Percentiles rank a stretch among this genome's conserved stretches.
phyloP scores from a whole-genome alignment of 225 moss, liverwort and hornwort genomes.

The Ulota crispa region DNA sequence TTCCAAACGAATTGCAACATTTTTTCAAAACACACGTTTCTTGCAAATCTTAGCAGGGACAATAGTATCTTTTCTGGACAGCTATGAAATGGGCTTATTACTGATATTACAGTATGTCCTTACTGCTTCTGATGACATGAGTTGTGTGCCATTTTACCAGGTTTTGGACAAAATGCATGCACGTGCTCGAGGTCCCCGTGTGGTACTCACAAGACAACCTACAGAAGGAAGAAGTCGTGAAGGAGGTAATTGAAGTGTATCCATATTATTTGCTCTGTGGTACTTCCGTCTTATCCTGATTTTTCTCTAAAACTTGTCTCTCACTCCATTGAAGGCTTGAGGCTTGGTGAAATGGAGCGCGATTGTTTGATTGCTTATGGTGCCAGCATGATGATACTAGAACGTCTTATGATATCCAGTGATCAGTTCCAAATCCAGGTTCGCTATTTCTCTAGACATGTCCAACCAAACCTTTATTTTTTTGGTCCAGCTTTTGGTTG shows the following conservation, averaged over 20 bases:
- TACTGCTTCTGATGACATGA: conserved; percentile 7
- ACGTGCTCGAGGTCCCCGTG: conserved; percentile 92
- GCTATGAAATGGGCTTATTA: neutral
- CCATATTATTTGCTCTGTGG: neutral
- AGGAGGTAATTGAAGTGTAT: conserved; percentile 60
- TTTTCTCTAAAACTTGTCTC: neutral
- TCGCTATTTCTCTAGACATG: neutral
- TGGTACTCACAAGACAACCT: conserved; percentile 94
- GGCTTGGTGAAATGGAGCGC: conserved; percentile 99
- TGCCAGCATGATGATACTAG: conserved; percentile 99
- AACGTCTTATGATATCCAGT: conserved; percentile 98
- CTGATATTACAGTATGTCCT: neutral
- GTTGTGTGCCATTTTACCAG: conserved; percentile 27
- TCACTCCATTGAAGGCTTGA: conserved; percentile 56
- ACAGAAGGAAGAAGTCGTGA: conserved; percentile 99
- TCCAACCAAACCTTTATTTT: neutral
- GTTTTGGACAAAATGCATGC: conserved; percentile 99
- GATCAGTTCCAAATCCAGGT: conserved; percentile 89
- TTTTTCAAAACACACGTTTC: neutral
- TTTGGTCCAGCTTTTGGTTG: neutral
- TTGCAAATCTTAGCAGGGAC: neutral
- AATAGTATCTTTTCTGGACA: neutral
- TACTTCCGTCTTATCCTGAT: neutral
- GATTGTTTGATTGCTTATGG: conserved; percentile 99
- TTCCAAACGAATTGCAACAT: neutral